phyloP scores from a whole-genome alignment of 2,329 filamentous ascomycete genomes.

The Ophiostoma sp. region DNA sequence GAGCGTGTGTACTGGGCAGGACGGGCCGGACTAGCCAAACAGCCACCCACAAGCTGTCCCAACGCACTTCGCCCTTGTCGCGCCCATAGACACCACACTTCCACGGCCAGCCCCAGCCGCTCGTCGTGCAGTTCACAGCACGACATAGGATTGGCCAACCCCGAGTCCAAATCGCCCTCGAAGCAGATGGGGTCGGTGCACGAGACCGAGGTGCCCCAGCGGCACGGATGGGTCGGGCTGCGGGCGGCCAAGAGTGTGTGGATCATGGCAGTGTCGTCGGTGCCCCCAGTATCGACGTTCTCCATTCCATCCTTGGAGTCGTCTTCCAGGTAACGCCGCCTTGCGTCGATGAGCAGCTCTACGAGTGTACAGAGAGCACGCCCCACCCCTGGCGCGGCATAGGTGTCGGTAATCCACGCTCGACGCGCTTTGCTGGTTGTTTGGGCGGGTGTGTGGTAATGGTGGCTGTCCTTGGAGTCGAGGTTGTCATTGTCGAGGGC shows the following conservation, averaged over 20 bases:
- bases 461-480: neutral
- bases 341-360: neutral
- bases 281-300: too few species aligned
- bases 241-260: neutral
- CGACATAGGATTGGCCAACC: neutral
- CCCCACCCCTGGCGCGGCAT: neutral
- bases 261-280: neutral
- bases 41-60: too few species aligned
- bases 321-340: neutral
- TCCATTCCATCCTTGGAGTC: neutral
- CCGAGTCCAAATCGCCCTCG: neutral
- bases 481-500: neutral
- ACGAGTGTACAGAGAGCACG: neutral
- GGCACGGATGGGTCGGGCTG: neutral
- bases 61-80: neutral
- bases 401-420: neutral
- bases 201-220: neutral
- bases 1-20: neutral
- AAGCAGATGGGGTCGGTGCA: slow-evolving; percentile 1
- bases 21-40: too few species aligned
- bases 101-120: neutral
- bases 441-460: neutral
- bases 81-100: neutral
- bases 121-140: neutral
- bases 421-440: neutral